Evolutionary conservation across 805 yeast genomes (phyloP).

Genomic region (Scheffersomyces coipomensis): DNA sequence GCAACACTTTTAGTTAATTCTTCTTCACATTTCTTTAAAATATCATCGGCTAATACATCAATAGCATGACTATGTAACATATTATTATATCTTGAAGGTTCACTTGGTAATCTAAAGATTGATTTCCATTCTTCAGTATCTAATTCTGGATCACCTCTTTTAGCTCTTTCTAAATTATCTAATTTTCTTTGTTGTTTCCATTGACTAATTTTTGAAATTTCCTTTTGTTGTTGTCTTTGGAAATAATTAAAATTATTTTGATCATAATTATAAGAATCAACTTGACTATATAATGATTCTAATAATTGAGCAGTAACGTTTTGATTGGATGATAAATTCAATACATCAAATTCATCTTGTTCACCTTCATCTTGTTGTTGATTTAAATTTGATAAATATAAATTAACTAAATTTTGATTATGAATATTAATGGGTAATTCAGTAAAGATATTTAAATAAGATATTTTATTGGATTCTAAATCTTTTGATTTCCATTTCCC

Average conservation of each 20-base stretch:
- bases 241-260: slow-evolving; percentile 78
- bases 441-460: slow-evolving; percentile 64
- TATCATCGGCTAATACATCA: slow-evolving; percentile 66
- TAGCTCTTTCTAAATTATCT: slow-evolving; percentile 62
- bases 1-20: slow-evolving; percentile 64
- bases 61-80: slow-evolving; percentile 67
- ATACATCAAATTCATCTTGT: slow-evolving; percentile 31
- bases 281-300: slow-evolving; percentile 64
- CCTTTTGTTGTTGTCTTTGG: slow-evolving; percentile 74
- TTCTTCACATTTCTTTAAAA: slow-evolving; percentile 67
- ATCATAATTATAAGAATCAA: slow-evolving; percentile 75
- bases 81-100: slow-evolving; percentile 74
- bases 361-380: not conserved
- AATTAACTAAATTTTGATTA: slow-evolving; percentile 65
- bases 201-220: slow-evolving; percentile 63
- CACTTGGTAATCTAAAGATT: slow-evolving; percentile 64
- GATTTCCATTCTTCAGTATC: slow-evolving; percentile 66
- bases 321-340: slow-evolving; percentile 43
- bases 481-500: slow-evolving; percentile 66
- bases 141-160: slow-evolving; percentile 53
- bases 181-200: slow-evolving; percentile 71
- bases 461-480: slow-evolving; percentile 57
- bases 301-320: slow-evolving; percentile 47
- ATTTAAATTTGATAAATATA: slow-evolving; percentile 39
- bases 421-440: slow-evolving; percentile 67